Evolutionary conservation across 495 filamentous ascomycete species (phyloP).

Genomic region (Hypoxylon cercidicola): DNA sequence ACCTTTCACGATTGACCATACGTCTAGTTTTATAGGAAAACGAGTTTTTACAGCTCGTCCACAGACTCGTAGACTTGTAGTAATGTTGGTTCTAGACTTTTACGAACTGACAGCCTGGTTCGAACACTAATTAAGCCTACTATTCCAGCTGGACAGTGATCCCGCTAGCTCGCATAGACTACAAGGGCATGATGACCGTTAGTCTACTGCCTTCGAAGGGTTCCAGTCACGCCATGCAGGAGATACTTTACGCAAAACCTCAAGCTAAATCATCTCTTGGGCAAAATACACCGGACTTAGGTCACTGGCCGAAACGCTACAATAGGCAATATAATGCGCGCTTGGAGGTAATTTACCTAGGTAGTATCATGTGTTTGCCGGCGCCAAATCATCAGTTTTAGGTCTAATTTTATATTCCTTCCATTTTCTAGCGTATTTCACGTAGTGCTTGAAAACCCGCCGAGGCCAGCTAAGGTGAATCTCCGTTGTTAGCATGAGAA

Average conservation of each 20-base stretch:
- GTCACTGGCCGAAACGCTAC: constrained; percentile 14
- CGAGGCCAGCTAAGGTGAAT: neutral
- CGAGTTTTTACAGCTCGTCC: too few species aligned
- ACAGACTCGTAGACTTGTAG: neutral
- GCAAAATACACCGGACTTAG: constrained; percentile 1
- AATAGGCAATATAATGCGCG: neutral
- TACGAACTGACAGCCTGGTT: constrained; percentile 4
- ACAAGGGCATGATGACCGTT: constrained; percentile 6
- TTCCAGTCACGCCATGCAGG: neutral
- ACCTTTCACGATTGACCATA: too few species aligned
- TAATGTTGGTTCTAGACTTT: constrained; percentile 12
- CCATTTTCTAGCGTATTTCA: too few species aligned
- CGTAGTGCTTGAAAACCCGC: neutral
- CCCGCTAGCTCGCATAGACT: constrained; percentile 33
- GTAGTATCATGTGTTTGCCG: constrained; percentile 9
- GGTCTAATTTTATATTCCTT: neutral
- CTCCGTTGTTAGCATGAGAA: constrained; percentile 18
- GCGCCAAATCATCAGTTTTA: constrained; percentile 8
- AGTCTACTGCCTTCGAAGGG: constrained; percentile 11
- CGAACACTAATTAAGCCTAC: constrained; percentile 14
- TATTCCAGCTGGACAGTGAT: constrained; percentile 30
- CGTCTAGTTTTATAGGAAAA: too few species aligned
- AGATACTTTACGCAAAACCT: neutral
- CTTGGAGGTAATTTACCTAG: neutral
- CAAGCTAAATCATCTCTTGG: neutral